phyloP scores from a whole-genome alignment of 306 rosid species.

The Trifolium pratense region DNA sequence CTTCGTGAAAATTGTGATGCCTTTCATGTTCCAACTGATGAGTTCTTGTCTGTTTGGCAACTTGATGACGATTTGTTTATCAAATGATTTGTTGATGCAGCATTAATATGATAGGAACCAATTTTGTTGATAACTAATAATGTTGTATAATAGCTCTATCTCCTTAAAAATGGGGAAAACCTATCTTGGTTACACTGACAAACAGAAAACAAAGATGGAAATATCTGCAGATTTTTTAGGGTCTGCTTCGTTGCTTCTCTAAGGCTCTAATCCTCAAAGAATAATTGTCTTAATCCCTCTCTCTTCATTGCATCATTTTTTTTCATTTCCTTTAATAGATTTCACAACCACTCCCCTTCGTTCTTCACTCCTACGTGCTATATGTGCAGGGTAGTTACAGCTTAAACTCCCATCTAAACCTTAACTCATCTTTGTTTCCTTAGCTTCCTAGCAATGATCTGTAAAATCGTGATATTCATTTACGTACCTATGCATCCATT shows the following conservation, averaged over 20 bases:
- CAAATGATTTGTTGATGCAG: constrained; percentile 25
- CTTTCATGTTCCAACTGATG: constrained; percentile 10
- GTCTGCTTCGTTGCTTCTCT: not conserved
- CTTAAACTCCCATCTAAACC: not conserved
- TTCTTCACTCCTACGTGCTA: not conserved
- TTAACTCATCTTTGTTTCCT: too few relatives aligned
- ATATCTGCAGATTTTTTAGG: not conserved
- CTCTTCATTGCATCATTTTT: not conserved
- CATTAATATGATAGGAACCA: not conserved
- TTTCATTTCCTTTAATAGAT: not conserved
- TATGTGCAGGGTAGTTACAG: not conserved
- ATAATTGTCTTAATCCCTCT: not conserved
- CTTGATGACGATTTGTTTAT: constrained; percentile 6
- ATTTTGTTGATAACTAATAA: constrained; percentile 1
- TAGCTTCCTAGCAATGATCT: too few relatives aligned
- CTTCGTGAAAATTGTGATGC: constrained; percentile 21
- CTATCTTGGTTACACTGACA: constrained; percentile 9
- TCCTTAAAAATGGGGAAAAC: not conserved
- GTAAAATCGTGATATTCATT: too few relatives aligned
- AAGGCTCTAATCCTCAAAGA: not conserved
- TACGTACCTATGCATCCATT: constrained; percentile 6
- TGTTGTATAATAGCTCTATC: not conserved
- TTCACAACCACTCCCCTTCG: not conserved
- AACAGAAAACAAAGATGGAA: not conserved
- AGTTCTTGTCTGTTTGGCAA: constrained; percentile 13